Conservation (phyloP, 306 rosid species). For the Fagus crenata region DNA sequence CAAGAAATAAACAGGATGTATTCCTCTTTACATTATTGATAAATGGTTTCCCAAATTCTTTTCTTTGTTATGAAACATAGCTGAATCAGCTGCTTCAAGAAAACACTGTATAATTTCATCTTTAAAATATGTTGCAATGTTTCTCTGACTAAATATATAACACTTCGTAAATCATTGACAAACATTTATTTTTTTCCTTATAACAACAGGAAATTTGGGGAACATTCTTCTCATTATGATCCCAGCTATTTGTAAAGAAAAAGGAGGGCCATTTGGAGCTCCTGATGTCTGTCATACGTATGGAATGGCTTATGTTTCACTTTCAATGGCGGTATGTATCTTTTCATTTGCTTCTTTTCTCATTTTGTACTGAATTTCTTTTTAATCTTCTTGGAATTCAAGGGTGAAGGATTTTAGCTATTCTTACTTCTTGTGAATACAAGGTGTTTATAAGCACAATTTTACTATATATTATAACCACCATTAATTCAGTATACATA, state of each 20-base stretch:
- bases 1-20: neutral
- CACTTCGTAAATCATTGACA: neutral
- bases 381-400: neutral
- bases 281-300: constrained; percentile 41
- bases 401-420: neutral
- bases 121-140: neutral
- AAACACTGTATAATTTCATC: neutral
- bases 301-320: constrained; percentile 59
- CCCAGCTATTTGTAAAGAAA: constrained; percentile 61
- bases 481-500: neutral
- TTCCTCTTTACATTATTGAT: neutral
- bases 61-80: neutral
- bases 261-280: constrained; percentile 61
- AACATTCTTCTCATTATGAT: constrained; percentile 49
- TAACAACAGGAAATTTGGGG: constrained; percentile 54
- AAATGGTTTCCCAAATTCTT: neutral
- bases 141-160: neutral
- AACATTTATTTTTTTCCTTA: neutral
- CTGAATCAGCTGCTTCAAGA: neutral
- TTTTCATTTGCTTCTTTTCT: neutral
- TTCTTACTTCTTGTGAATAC: neutral
- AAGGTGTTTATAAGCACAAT: neutral
- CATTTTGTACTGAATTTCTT: neutral
- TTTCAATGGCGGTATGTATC: constrained; percentile 60
- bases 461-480: neutral